Base-by-base conservation (phyloP, 129 eudicot species). In the Ambrosia artemisiifolia region DNA sequence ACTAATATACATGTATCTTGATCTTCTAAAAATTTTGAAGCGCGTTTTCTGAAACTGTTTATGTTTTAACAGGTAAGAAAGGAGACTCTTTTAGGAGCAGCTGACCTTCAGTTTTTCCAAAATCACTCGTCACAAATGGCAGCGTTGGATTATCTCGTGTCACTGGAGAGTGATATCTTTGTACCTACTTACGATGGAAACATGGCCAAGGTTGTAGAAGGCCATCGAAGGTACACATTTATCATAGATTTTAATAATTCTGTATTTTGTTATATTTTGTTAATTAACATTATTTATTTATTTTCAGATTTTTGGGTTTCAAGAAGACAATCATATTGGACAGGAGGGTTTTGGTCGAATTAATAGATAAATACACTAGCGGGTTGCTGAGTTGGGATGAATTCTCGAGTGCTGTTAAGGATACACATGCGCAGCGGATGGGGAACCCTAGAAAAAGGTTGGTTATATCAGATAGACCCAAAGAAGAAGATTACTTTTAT, bases 81-180 rank as follows among this genome's bases (percentile, higher is more conserved):
- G 86, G 99, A 95, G 82, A 95, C 97, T 14, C 75, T 95, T 17
- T 79, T 95, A 86, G 85, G 85, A 49, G 82, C 88, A 33, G 84
- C 86, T 28, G 99, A 95, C 56, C 94, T 95, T 73, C 83, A 84
- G 61, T 88, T 74, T 73, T 95, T 95, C 28, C 94, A 90, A 77
- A 95, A 95, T 64, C 97, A 95, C 65, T 90, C 99, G 1, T 95
- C 99, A 13, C 99, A 95, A 67, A 94, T 94, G 99, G 97, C 99
- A 6, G 97, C 99, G 44, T 75, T 94, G 76, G 99, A 94, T 65
- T 95, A 95, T 75, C 91, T 95, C 57, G 99, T 95, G 80, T 83
- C 99, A 43, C 59, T 95, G 44, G 99, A 95, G 89, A 95, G 99
- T 70, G 99, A 95, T 74, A 86, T 95, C 34, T 95, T 95, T 69